Conservation (phyloP, 257 asterid species). For the Solanum piurae region DNA sequence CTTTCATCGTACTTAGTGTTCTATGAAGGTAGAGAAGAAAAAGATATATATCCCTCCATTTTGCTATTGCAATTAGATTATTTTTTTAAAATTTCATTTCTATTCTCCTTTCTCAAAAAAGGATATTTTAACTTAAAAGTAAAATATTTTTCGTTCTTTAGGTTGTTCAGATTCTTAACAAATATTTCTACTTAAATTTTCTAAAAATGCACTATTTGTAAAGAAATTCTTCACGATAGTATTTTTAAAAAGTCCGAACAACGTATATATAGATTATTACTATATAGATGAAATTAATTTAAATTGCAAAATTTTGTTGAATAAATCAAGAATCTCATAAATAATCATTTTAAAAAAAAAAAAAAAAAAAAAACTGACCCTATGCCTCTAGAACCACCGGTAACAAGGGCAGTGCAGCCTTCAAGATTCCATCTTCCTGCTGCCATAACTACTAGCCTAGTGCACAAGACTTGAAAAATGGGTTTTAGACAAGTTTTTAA, state of each 20-base stretch:
- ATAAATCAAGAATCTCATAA: background rate
- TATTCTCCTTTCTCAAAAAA: too few relatives aligned
- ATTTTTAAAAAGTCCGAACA: background rate
- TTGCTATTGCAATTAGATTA: too few relatives aligned
- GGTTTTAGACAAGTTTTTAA: background rate
- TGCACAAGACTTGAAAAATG: background rate
- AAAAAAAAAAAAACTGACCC: background rate
- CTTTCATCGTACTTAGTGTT: background rate
- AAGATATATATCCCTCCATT: too few relatives aligned
- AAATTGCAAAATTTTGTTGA: too few relatives aligned
- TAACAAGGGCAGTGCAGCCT: conserved; percentile 31
- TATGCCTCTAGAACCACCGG: conserved; percentile 34
- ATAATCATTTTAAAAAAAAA: background rate
- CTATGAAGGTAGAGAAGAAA: too few relatives aligned
- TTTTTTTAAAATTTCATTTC: too few relatives aligned
- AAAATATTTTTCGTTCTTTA: too few relatives aligned
- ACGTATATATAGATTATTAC: accelerated
- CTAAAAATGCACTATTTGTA: background rate
- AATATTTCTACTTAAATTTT: background rate
- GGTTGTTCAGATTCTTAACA: too few relatives aligned
- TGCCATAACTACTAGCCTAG: background rate
- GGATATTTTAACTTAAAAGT: too few relatives aligned
- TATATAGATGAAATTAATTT: background rate
- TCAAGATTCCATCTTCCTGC: conserved; percentile 36
- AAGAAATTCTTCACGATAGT: accelerated